Evolutionary conservation across 176 grass and related monocot genomes (phyloP).

Genomic region (Paspalum vaginatum): DNA sequence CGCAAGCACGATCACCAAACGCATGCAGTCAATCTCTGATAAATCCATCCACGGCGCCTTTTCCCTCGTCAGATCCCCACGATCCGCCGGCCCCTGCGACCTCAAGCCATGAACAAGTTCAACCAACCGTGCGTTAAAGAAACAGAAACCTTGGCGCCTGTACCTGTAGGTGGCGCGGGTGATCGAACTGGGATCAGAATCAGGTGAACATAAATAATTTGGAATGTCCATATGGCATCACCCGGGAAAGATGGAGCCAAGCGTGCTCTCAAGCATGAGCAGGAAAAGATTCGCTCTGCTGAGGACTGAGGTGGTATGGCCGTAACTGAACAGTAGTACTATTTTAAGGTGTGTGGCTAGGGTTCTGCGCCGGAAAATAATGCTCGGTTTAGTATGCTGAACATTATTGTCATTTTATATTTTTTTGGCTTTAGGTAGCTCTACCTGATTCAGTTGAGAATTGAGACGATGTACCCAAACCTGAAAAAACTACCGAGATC

Average conservation of each 20-base stretch:
- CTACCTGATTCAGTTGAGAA: background rate
- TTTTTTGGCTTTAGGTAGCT: background rate
- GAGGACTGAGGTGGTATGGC: conserved; percentile 10
- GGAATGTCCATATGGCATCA: conserved; percentile 28
- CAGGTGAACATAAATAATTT: background rate
- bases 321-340: background rate
- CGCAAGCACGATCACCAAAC: background rate
- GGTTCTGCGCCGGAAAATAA: background rate
- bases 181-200: conserved; percentile 9
- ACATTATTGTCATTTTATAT: background rate
- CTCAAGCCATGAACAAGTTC: background rate
- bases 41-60: background rate
- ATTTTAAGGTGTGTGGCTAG: conserved; percentile 19
- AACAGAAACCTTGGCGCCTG: too few species aligned
- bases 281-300: conserved; percentile 36
- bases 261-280: background rate
- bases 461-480: background rate
- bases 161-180: too few species aligned
- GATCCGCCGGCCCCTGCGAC: background rate
- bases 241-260: conserved; percentile 2
- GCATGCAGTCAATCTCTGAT: background rate
- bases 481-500: background rate
- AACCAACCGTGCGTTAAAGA: conserved; percentile 4
- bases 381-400: background rate
- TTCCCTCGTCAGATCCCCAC: background rate